Conservation (phyloP, 1,284 basidiomycete genomes). For the Neonothopanus nambi region DNA sequence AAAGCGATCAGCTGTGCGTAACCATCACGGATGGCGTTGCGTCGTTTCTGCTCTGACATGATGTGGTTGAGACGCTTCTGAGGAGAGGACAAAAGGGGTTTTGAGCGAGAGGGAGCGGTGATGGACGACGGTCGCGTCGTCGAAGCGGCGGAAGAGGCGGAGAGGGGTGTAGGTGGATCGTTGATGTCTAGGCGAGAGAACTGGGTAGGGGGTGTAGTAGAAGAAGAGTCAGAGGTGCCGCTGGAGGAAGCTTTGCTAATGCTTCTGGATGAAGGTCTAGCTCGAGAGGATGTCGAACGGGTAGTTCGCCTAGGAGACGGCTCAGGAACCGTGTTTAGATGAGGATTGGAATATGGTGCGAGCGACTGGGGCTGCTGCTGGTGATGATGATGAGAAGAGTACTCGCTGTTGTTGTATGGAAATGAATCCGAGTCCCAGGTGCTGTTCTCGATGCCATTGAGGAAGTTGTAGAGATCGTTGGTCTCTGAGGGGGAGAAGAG, state of each 20-base stretch:
- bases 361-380: neutral
- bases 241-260: conserved; percentile 13
- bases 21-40: conserved; percentile 86
- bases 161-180: conserved; percentile 13
- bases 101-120: conserved; percentile 34
- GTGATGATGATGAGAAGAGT: too few species aligned
- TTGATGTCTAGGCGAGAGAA: conserved; percentile 3
- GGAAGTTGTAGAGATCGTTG: conserved; percentile 70
- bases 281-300: conserved; percentile 25
- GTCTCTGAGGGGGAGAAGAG: conserved; percentile 74
- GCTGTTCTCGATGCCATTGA: conserved; percentile 74
- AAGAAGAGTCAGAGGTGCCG: conserved; percentile 31
- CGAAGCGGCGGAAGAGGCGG: too few species aligned
- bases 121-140: too few species aligned
- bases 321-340: conserved; percentile 43
- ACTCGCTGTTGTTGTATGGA: conserved; percentile 9
- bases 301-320: conserved; percentile 38
- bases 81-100: conserved; percentile 74
- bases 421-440: conserved; percentile 57
- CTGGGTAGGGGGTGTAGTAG: conserved; percentile 17
- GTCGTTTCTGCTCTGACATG: conserved; percentile 88
- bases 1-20: conserved; percentile 82
- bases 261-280: conserved; percentile 22
- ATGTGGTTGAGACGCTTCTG: conserved; percentile 94
- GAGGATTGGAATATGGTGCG: conserved; percentile 47